Base-by-base conservation (phyloP, 345 rosid genomes). In the Dovyalis caffra region DNA sequence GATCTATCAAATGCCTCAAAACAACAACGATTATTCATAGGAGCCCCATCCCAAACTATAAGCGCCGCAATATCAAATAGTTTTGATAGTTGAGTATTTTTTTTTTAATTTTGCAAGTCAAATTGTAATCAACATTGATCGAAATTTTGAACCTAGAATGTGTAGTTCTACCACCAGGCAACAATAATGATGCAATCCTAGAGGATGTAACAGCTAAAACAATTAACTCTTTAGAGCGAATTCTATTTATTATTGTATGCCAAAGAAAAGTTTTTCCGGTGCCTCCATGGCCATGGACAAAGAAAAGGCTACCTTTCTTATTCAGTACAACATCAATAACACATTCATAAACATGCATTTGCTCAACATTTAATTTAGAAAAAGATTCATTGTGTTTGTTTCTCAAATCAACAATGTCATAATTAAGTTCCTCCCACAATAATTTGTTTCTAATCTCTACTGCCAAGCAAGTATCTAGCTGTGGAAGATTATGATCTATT, bases 131-230 rank as follows among this genome's bases (percentile, higher is more conserved):
- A 34, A 34, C 1, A 8, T 0, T 34, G 8, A 57, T 8, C 3
- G 65, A 65, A 32, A 71, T 71, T 32, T 56, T 57, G 35, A 56
- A 57, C 21, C 34, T 18, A 8, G 66, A 71, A 4, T 71, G 56
- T 2, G 53, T 0, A 0, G 16, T 58, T 38, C 8, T 3, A 4
- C 33, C 43, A 8, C 26, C 37, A 1, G 51, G 53, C 10, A 71
- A 14, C 15, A 71, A 35, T 0, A 71, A 7, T 0, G 33, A 9
- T 5, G 75, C 2, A 3, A 62, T 71, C 0, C 53, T 11, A 9
- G 38, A 58, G 0, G 56, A 58, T 9, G 66, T 57, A 34, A 58
- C 66, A 5, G 33, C 18, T 6, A 71, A 10, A 3, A 58, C 49
- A 20, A 71, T 71, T 6, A 9, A 2, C 2, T 63, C 35, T 9